Conservation (phyloP, 805 yeast genomes). For the Pichia paraexigua region DNA sequence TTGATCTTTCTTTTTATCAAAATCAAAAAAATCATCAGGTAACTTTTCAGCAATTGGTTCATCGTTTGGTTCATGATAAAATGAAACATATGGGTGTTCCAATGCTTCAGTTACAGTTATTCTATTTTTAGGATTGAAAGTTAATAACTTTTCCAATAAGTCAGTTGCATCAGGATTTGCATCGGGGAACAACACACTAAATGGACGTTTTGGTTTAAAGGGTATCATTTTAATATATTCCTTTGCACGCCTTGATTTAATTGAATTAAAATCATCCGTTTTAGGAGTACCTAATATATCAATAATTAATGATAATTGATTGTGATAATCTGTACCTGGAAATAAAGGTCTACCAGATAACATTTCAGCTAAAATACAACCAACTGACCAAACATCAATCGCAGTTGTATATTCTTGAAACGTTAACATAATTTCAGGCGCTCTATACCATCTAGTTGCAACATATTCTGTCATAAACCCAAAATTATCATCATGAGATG, state of each 20-base stretch:
- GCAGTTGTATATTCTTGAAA: slow-evolving; percentile 91
- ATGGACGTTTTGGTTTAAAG: slow-evolving; percentile 52
- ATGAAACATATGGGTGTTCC: slow-evolving; percentile 72
- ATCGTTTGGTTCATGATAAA: slow-evolving; percentile 93
- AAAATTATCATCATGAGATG: slow-evolving; percentile 55
- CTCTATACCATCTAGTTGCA: slow-evolving; percentile 96
- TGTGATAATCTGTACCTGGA: slow-evolving; percentile 91
- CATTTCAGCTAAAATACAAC: slow-evolving; percentile 91
- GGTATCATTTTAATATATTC: slow-evolving; percentile 83
- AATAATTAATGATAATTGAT: slow-evolving; percentile 79
- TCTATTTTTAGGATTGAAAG: slow-evolving; percentile 77
- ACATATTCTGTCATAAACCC: slow-evolving; percentile 95
- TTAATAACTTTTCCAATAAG: slow-evolving; percentile 56
- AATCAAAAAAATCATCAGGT: slow-evolving; percentile 81
- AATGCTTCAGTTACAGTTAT: slow-evolving; percentile 81
- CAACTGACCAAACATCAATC: slow-evolving; percentile 95
- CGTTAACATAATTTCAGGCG: slow-evolving; percentile 95
- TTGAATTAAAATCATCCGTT: slow-evolving; percentile 65
- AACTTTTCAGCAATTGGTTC: slow-evolving; percentile 83
- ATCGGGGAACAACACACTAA: slow-evolving; percentile 39
- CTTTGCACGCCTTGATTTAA: slow-evolving; percentile 75
- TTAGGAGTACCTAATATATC: slow-evolving; percentile 84
- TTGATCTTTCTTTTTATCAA: slow-evolving; percentile 77
- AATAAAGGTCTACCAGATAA: slow-evolving; percentile 79
- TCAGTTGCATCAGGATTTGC: slow-evolving; percentile 66